Evolutionary conservation across 1,284 basidiomycete genomes (phyloP).

Genomic region (Puccinia polysora): DNA sequence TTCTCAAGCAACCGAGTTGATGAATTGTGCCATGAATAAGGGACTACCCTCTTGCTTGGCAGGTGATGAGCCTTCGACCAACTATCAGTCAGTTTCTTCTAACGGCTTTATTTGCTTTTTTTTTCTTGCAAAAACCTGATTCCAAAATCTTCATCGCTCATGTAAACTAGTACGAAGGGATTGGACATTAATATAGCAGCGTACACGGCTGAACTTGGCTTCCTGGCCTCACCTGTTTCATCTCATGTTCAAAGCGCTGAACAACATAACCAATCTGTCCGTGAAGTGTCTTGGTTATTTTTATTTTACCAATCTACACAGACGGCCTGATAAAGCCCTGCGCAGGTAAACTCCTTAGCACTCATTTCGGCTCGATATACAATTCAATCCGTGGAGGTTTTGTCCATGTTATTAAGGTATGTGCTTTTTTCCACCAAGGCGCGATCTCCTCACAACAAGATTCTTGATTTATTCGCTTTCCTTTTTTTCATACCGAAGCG

Average conservation of each 20-base stretch:
- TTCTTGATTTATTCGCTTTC: neutral
- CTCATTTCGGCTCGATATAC: slow-evolving; percentile 74
- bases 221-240: slow-evolving; percentile 74
- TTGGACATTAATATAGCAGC: slow-evolving; percentile 77
- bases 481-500: too few relatives aligned
- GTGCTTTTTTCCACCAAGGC: neutral
- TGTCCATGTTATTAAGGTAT: slow-evolving; percentile 58
- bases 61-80: slow-evolving; percentile 62
- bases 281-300: slow-evolving; percentile 49
- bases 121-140: neutral
- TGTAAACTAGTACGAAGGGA: slow-evolving; percentile 77
- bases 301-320: neutral
- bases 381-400: slow-evolving; percentile 67
- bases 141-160: slow-evolving; percentile 63
- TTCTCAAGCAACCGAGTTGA: slow-evolving; percentile 73
- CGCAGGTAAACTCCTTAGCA: slow-evolving; percentile 64
- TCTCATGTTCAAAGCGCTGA: slow-evolving; percentile 67
- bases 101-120: neutral
- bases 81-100: slow-evolving; percentile 28
- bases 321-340: neutral
- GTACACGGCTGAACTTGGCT: slow-evolving; percentile 74
- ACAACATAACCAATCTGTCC: slow-evolving; percentile 72
- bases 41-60: slow-evolving; percentile 74
- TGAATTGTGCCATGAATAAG: slow-evolving; percentile 75
- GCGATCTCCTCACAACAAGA: neutral